Percentiles rank a stretch among this genome's conserved stretches.
Evolutionary conservation across 352 stramenopile species (phyloP).

Genomic region (Globisporangium megalacanthum): DNA sequence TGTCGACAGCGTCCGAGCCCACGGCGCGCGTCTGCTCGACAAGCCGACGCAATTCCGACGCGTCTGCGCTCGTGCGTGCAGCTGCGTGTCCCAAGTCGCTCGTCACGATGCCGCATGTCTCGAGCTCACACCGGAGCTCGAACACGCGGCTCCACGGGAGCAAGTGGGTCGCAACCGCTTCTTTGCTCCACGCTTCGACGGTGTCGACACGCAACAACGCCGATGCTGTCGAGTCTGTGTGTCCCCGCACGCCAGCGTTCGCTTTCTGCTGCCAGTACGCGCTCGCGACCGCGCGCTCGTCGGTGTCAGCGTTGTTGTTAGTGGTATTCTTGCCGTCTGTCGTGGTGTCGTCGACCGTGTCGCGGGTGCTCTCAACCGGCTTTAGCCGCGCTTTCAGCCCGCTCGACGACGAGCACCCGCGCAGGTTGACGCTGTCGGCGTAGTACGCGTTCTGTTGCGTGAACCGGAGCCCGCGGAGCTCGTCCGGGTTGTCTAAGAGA

Average conservation of each 20-base stretch:
- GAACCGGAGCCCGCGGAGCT: slow-evolving; percentile 45
- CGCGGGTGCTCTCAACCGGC: too few species aligned
- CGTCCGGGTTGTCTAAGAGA: slow-evolving; percentile 34
- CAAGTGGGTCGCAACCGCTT: slow-evolving; percentile 21
- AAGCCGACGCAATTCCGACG: slow-evolving; percentile 20
- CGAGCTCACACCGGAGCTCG: slow-evolving; percentile 26
- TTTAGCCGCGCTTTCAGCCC: neutral
- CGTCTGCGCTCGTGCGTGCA: slow-evolving; percentile 5
- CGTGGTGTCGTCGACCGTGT: neutral
- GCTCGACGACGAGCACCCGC: slow-evolving; percentile 6
- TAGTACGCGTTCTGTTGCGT: slow-evolving; percentile 76
- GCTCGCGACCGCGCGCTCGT: slow-evolving; percentile 25
- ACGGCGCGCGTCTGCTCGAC: slow-evolving; percentile 26
- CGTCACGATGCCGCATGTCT: slow-evolving; percentile 27
- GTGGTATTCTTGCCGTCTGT: slow-evolving; percentile 8
- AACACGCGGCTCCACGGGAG: slow-evolving; percentile 48
- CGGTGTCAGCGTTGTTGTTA: neutral
- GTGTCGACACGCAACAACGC: slow-evolving; percentile 15
- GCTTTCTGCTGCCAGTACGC: slow-evolving; percentile 44
- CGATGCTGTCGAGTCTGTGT: slow-evolving; percentile 6
- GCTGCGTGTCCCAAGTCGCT: slow-evolving; percentile 25
- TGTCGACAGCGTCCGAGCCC: slow-evolving; percentile 21
- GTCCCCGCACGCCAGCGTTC: slow-evolving; percentile 2
- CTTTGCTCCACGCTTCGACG: slow-evolving; percentile 33
- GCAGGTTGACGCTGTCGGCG: slow-evolving; percentile 35